These are phyloP conservation scores for Sanguinoderma infundibulare DNA, from an alignment of 1,284 basidiomycete genomes.

Conservation along the genomic window DNA sequence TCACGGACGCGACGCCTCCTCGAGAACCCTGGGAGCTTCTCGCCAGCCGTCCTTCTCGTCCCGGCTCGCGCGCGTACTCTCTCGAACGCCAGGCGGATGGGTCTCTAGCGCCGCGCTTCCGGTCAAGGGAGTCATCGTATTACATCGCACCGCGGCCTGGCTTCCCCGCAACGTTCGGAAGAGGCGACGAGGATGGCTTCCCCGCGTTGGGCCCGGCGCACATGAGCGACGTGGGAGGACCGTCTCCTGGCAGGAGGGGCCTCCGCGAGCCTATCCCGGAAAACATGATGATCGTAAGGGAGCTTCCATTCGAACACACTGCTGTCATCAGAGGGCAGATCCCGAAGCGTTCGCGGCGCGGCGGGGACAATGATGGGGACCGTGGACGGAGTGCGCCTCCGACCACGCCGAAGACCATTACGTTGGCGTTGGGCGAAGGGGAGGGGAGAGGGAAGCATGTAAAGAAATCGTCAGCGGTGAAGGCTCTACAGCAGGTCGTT, in stretches of 20 bases:
- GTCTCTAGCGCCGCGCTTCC: conserved; percentile 10
- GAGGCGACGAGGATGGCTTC: conserved; percentile 61
- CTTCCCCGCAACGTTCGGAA: conserved; percentile 46
- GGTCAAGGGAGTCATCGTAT: conserved; percentile 22
- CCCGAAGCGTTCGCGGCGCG: conserved; percentile 4
- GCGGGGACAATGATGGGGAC: conserved; percentile 2
- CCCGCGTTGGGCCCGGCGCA: conserved; percentile 43
- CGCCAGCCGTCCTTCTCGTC: conserved; percentile 21
- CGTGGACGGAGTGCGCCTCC: conserved; percentile 7
- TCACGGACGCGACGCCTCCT: conserved; percentile 41
- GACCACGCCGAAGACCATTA: conserved; percentile 13
- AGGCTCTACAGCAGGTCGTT: conserved; percentile 43
- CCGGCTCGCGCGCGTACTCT: conserved; percentile 29
- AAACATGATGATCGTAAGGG: conserved; percentile 50
- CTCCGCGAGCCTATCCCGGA: conserved; percentile 40
- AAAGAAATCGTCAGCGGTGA: conserved; percentile 16
- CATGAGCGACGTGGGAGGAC: conserved; percentile 34
- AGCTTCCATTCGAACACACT: conserved; percentile 42
- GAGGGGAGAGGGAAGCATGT: conserved; percentile 9
- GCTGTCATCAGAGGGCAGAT: conserved; percentile 12
- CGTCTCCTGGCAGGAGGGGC: conserved; percentile 34
- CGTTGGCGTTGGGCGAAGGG: conserved; percentile 20
- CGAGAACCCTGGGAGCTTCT: conserved; percentile 52
- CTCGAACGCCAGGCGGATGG: conserved; percentile 30
- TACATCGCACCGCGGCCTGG: conserved; percentile 15